Evolutionary conservation across 257 asterid genomes (phyloP), one percentile per base, ranked within the genome.

Genomic region (Parsonsia alboflavescens): DNA sequence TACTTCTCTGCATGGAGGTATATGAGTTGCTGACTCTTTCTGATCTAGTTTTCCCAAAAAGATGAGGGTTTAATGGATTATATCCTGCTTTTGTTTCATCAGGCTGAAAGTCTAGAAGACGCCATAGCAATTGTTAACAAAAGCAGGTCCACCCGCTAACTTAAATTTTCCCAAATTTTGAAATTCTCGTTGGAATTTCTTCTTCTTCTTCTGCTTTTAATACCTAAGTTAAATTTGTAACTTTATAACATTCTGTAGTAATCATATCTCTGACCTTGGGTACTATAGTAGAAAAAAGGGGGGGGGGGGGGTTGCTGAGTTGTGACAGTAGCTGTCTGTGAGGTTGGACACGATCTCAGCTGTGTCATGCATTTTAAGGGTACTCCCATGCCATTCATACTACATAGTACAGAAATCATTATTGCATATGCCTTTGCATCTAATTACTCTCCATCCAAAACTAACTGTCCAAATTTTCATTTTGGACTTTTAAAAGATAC

Each of bases 1-100:
- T 85, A 67, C 88, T 85, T 76, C 88, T 85, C 48, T 85, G 88
- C 72, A 85, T 85, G 86, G 83, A 82, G 88, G 88, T 84, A 59
- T 59, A 59, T 59, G 71, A 45, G 11, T 28, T 33, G 39, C 39
- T 19, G 26, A 46, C 39, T 50, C n/a, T 59, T 8, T 12, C 28
- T 56, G 44, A 67, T 57, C 53, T 26, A 28, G 41, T 11, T 45
- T 50, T 46, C 66, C 30, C 3, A 39, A 10, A 33, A 49, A 59
- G 56, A 36, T 65, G 44, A 45, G 71, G 67, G 21, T 21, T 61
- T 28, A 42, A 58, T 74, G 28, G 74, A 74, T 36, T 44, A 45
- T 62, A n/a, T 24, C 63, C 30, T 66, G 70, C 59, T 53, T 70
- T 78, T 46, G 64, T 63, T 57, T 33, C 48, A 24, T 65, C 83